phyloP scores from a whole-genome alignment of 495 filamentous ascomycete genomes.

The Lophium mytilinum region DNA sequence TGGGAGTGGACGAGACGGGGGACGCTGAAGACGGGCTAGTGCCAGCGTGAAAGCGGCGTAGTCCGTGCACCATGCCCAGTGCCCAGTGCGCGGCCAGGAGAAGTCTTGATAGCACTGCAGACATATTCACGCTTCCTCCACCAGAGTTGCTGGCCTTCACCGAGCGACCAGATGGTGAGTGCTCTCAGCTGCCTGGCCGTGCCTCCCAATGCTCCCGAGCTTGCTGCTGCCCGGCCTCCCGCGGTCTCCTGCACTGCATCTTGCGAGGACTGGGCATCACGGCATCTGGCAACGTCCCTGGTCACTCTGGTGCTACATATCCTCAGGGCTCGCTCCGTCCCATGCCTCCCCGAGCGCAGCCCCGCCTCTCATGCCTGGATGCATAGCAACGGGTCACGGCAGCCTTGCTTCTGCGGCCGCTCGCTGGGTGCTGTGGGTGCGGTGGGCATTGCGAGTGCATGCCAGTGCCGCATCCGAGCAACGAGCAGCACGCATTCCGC shows the following conservation, averaged over 20 bases:
- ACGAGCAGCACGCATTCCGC: constrained; percentile 11
- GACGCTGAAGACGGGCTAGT: not conserved
- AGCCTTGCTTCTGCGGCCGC: not conserved
- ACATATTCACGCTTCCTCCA: not conserved
- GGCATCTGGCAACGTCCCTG: not conserved
- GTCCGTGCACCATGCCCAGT: not conserved
- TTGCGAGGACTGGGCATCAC: not conserved
- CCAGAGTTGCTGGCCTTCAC: not conserved
- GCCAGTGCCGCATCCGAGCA: constrained; percentile 10
- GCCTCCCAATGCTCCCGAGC: not conserved
- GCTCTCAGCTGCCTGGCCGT: not conserved
- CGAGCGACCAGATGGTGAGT: not conserved
- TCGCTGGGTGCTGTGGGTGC: constrained; percentile 3
- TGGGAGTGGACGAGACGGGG: not conserved
- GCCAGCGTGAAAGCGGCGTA: not conserved
- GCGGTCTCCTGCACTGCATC: not conserved
- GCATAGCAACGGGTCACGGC: constrained; percentile 14
- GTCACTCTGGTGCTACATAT: not conserved
- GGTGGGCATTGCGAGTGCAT: constrained; percentile 1
- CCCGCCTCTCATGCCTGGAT: constrained; percentile 15
- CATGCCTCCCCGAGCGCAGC: not conserved
- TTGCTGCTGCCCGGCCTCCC: not conserved
- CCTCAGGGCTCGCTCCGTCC: not conserved
- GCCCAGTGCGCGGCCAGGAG: not conserved
- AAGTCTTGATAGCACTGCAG: not conserved